Base-by-base conservation (phyloP, 2,329 filamentous ascomycete species). In the Ploettnerulaceae sp. region DNA sequence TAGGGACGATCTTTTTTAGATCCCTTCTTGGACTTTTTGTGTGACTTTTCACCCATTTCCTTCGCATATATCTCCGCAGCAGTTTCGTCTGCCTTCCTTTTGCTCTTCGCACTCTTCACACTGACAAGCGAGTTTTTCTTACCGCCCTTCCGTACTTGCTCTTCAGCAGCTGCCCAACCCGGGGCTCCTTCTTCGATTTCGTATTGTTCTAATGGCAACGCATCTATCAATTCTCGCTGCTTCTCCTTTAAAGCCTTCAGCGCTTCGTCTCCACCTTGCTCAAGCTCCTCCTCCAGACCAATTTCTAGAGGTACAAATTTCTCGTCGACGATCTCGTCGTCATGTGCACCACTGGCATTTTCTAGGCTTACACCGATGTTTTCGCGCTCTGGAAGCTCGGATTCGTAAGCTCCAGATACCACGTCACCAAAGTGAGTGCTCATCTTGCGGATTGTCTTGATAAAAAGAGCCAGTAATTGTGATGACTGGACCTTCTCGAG, bases 381-480 rank as follows among this genome's bases (percentile, higher is more conserved):
- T 56, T 77, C 72, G 2, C 74, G 66, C 34, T 72, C 69, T 3
- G 84, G 84, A 58, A 90, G 71, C 36, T 79, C 73, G 1, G 81
- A 78, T 46, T 80, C 82, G 8, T 84, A 82, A 0, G 87, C 89
- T 3, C 79, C 81, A 32, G 89, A 79, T 2, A 96, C 75, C 1
- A 97, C 68, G 3, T 75, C 71, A 24, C 82, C 79, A 68, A 98
- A 93, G 63, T 90, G 79, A 2, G 77, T 74, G 2, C 86, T 86
- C 29, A 95, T 77, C 71, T 97, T 97, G 55, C 89, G 81, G 49
- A 96, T 76, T 51, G 95, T 85, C 73, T 98, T 98, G 66, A 95
- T 88, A 67, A 98, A 97, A 85, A 97, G 95, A 51, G 91, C 90
- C 52, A 98, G 74, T 3, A 96, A 72, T 69, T 97, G 93, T 34